These are phyloP conservation scores for Gigaspora rosea DNA, from an alignment of 192 early-diverging fungal species.

Conservation along the genomic window DNA sequence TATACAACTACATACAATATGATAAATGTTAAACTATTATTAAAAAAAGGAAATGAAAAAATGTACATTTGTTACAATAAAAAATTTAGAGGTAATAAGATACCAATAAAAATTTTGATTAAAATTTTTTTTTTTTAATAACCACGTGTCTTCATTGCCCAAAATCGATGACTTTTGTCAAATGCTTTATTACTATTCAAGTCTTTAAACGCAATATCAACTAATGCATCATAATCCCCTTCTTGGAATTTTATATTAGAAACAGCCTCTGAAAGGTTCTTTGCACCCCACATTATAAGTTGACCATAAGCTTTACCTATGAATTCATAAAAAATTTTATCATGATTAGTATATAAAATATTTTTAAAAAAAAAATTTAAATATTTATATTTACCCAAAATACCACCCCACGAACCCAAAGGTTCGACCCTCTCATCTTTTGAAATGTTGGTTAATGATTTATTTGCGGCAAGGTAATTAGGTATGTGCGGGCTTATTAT, in stretches of 20 bases:
- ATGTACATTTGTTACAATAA: too few relatives aligned
- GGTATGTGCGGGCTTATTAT: constrained; percentile 7
- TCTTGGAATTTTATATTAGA: not conserved
- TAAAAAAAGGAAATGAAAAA: too few relatives aligned
- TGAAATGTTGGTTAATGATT: not conserved
- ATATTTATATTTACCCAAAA: not conserved
- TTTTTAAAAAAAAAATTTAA: not conserved
- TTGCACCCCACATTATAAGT: constrained; percentile 7
- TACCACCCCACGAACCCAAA: not conserved
- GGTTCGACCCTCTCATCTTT: not conserved
- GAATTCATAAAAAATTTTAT: not conserved
- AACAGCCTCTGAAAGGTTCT: not conserved
- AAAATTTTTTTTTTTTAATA: not conserved
- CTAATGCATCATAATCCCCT: not conserved
- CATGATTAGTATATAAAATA: not conserved
- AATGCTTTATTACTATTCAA: not conserved
- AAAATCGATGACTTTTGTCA: constrained; percentile 24
- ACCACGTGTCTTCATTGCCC: not conserved
- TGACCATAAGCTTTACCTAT: not conserved
- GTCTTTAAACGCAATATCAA: not conserved
- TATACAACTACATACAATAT: too few relatives aligned
- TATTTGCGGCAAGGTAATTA: not conserved
- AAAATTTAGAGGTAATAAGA: too few relatives aligned
- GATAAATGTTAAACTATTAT: too few relatives aligned
- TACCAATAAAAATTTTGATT: too few relatives aligned